phyloP scores from a whole-genome alignment of 371 early-diverging fungal species.

The Mycotypha africana region DNA sequence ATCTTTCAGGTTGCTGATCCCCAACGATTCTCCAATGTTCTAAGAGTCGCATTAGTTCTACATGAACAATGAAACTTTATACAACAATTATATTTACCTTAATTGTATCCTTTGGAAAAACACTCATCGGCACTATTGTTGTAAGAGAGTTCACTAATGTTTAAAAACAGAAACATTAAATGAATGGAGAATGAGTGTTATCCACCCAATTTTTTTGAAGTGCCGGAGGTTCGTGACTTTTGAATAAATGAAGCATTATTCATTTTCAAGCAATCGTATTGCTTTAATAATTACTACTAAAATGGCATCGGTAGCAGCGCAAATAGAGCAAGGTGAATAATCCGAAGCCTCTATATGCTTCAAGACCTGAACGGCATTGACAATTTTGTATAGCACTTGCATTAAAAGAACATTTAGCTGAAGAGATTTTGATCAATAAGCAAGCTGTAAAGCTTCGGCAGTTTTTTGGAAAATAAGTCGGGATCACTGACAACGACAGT shows the following conservation, averaged over 20 bases:
- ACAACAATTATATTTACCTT: slow-evolving; percentile 1
- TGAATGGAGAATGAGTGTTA: too few species aligned
- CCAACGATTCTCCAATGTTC: slow-evolving; percentile 89
- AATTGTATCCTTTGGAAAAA: slow-evolving; percentile 14
- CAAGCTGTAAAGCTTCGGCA: slow-evolving; percentile 56
- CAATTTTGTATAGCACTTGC: slow-evolving; percentile 53
- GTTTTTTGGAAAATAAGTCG: background rate
- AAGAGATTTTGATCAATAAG: slow-evolving; percentile 55
- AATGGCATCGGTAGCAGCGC: slow-evolving; percentile 8
- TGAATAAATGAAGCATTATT: too few species aligned
- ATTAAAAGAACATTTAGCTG: slow-evolving; percentile 51
- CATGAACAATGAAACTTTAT: too few species aligned
- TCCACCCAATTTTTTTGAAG: too few species aligned
- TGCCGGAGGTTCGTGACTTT: too few species aligned
- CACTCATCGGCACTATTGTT: too few species aligned
- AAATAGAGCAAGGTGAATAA: slow-evolving; percentile 18
- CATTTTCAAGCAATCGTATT: too few species aligned
- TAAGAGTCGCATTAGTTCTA: too few species aligned
- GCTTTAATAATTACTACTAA: too few species aligned
- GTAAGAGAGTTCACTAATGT: background rate
- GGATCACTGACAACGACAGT: background rate
- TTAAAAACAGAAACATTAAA: too few species aligned
- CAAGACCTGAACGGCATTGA: too few species aligned
- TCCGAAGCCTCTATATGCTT: too few species aligned
- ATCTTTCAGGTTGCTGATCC: slow-evolving; percentile 89